Base-by-base conservation (phyloP, 1,139 yeast species). In the Geotrichum aggregatum region DNA sequence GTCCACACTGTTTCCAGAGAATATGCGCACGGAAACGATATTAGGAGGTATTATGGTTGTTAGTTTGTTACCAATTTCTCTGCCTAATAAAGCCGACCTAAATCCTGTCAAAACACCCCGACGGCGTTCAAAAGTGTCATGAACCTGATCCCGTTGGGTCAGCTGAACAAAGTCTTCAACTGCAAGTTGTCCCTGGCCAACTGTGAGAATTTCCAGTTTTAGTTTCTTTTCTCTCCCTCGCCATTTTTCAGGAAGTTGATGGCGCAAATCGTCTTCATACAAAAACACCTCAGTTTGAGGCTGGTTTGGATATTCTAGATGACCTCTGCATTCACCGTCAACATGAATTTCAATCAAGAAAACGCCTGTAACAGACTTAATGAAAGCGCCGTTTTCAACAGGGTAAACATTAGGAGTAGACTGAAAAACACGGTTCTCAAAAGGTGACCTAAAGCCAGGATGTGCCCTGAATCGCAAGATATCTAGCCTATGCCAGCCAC, bases 401-500 rank as follows among this genome's bases (percentile, higher is more conserved):
- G 81, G 77, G 50, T 69, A 71, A 4, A 76, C 60, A n/a, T 71
- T 56, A 1, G 82, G 78, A 52, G 71, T 69, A 59, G 69, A 58
- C 59, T 64, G 68, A 63, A 8, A 68, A 56, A 44, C 67, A 64
- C 49, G 56, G 34, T 63, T 70, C 64, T 92, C 98, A 10, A 73
- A 66, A 0, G 95, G 94, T 28, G 86, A 66, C 1, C 83, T 69
- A 67, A 91, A 91, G 0, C 87, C 79, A 4, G 86, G 95, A 67
- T 92, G 98, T 64, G 79, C 80, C 45, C 88, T 70, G 66, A 85
- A 92, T 61, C 96, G 75, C 49, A 87, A 63, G 45, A 86, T 67
- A 66, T 92, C 98, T 53, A 87, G 71, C 56, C 87, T 76, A 66
- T 91, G 84, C 98, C 98, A 92, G 33, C 82, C 83, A 63, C 96